phyloP scores from a whole-genome alignment of 1,139 yeast genomes.

The Pichia sp. region DNA sequence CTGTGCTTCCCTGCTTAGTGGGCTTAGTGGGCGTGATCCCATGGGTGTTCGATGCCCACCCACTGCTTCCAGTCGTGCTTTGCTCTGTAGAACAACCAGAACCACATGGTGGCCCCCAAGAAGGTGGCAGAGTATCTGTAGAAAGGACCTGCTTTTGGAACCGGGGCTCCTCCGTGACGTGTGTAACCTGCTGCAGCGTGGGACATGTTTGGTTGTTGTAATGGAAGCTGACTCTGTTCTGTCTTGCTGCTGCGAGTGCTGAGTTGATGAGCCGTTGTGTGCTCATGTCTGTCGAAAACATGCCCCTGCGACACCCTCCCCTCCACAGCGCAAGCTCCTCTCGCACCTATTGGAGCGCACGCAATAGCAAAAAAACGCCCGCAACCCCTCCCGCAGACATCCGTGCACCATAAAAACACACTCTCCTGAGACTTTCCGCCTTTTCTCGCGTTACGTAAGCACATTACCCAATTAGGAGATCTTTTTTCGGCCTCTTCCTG shows the following conservation, averaged over 20 bases:
- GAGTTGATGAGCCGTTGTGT: too few species aligned
- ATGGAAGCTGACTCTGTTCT: too few species aligned
- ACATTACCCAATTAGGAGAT: not conserved
- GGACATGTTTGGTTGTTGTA: slow-evolving; percentile 1
- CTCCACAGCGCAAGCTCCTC: not conserved
- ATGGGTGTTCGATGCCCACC: slow-evolving; percentile 39
- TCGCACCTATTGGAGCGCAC: not conserved
- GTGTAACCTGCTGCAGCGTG: slow-evolving; percentile 31
- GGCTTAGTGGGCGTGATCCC: slow-evolving; percentile 24
- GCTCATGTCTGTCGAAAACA: not conserved
- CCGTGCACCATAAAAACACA: not conserved
- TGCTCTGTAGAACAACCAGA: slow-evolving; percentile 74
- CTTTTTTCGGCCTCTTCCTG: not conserved
- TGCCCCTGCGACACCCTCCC: not conserved
- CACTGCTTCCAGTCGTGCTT: slow-evolving; percentile 66
- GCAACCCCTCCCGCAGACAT: not conserved
- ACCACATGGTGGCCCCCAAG: slow-evolving; percentile 84
- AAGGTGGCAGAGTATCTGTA: slow-evolving; percentile 58
- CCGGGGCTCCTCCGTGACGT: slow-evolving; percentile 51
- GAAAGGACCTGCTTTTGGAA: slow-evolving; percentile 50
- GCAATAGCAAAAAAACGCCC: not conserved
- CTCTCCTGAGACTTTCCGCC: not conserved
- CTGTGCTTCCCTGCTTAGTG: too few species aligned
- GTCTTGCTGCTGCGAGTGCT: too few species aligned
- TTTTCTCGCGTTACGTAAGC: not conserved